These are phyloP conservation scores for Kuraishia floccosa DNA, from an alignment of 805 yeast genomes.

Conservation along the genomic window DNA sequence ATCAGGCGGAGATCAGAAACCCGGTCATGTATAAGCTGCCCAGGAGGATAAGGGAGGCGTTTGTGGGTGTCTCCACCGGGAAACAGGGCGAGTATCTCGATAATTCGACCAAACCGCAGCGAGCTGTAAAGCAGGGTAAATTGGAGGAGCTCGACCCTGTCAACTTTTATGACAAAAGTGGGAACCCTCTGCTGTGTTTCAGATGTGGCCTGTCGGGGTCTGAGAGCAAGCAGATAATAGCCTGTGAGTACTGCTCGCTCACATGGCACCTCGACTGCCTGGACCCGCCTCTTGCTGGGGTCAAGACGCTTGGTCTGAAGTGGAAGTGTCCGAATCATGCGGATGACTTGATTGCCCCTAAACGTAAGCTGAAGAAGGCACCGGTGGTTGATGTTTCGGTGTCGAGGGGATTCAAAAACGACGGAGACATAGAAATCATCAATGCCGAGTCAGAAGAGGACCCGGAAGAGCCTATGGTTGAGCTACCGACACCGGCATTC, in stretches of 20 bases:
- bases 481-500: conserved; percentile 22
- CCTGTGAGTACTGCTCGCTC: conserved; percentile 75
- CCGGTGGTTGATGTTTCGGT: conserved; percentile 42
- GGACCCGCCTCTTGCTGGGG: conserved; percentile 59
- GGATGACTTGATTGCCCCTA: conserved; percentile 31
- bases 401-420: conserved; percentile 36
- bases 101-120: conserved; percentile 40
- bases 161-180: conserved; percentile 54
- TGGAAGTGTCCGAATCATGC: conserved; percentile 93
- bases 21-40: conserved; percentile 68
- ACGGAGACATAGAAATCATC: conserved; percentile 49
- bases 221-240: conserved; percentile 40
- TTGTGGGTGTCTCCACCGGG: conserved; percentile 61
- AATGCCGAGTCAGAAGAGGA: conserved; percentile 28
- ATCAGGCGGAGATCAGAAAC: conserved; percentile 44
- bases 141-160: conserved; percentile 49
- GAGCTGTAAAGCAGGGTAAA: conserved; percentile 27
- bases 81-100: conserved; percentile 64
- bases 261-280: conserved; percentile 89
- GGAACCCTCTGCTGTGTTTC: conserved; percentile 61
- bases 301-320: conserved; percentile 62
- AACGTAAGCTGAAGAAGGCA: conserved; percentile 40
- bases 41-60: conserved; percentile 51
- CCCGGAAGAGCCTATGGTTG: conserved; percentile 12
- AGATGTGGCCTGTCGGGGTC: conserved; percentile 67